These are phyloP conservation scores for Haplographium delicatum DNA, from an alignment of 495 filamentous ascomycete species.

Conservation along the genomic window DNA sequence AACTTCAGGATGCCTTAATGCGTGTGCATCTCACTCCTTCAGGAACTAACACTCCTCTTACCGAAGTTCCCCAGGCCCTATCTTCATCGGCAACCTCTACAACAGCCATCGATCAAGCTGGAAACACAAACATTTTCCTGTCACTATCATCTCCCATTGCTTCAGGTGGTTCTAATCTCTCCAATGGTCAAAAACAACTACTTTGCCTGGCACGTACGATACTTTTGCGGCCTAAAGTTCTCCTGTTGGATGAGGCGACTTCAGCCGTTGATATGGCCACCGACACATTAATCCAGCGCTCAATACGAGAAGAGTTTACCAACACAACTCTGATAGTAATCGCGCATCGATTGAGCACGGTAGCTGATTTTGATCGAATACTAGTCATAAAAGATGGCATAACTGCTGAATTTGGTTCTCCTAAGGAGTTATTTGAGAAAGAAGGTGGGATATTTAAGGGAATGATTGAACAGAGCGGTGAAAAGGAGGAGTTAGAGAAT, in stretches of 20 bases:
- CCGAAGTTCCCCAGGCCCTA: not conserved
- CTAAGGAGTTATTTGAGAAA: slow-evolving; percentile 19
- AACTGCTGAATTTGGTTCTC: slow-evolving; percentile 27
- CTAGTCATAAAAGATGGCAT: slow-evolving; percentile 39
- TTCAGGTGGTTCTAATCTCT: slow-evolving; percentile 29
- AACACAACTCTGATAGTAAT: slow-evolving; percentile 39
- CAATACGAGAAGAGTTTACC: slow-evolving; percentile 32
- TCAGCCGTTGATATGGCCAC: slow-evolving; percentile 43
- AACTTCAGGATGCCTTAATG: slow-evolving; percentile 49
- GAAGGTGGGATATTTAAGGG: slow-evolving; percentile 39
- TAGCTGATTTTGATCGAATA: slow-evolving; percentile 40
- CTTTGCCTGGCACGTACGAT: slow-evolving; percentile 45
- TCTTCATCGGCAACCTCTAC: slow-evolving; percentile 14
- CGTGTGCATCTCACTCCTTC: slow-evolving; percentile 48
- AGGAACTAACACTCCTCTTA: not conserved
- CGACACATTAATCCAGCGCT: slow-evolving; percentile 41
- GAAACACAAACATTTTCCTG: slow-evolving; percentile 39
- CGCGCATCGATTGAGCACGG: slow-evolving; percentile 46
- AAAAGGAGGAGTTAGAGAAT: slow-evolving; percentile 43
- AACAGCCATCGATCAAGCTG: not conserved
- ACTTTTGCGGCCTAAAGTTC: slow-evolving; percentile 34
- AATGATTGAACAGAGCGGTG: slow-evolving; percentile 53
- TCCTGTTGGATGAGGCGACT: slow-evolving; percentile 50
- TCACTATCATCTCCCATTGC: slow-evolving; percentile 38
- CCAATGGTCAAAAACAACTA: slow-evolving; percentile 44